Conservation (phyloP, 2,329 filamentous ascomycete species). For the Fusarium chuoi region DNA sequence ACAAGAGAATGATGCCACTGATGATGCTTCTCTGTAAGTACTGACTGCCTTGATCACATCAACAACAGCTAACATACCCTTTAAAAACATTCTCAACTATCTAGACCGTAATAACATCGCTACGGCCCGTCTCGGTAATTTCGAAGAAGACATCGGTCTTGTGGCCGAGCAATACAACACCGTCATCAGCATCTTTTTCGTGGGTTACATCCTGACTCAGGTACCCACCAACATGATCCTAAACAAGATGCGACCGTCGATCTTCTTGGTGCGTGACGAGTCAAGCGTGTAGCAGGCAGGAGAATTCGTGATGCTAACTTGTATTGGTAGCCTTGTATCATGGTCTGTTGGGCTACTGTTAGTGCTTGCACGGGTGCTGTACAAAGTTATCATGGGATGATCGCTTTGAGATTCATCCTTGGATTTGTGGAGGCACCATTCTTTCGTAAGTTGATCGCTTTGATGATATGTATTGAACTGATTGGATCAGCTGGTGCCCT, state of each 20-base stretch:
- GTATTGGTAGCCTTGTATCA: neutral
- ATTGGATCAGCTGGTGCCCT: neutral
- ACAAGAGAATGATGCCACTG: conserved; percentile 21
- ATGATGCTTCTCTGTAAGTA: conserved; percentile 13
- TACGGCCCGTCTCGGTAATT: conserved; percentile 14
- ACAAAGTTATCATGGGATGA: conserved; percentile 1
- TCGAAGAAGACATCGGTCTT: conserved; percentile 21
- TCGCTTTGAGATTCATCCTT: conserved; percentile 10
- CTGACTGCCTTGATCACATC: fast-evolving
- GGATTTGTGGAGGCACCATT: conserved; percentile 14
- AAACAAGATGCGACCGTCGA: conserved; percentile 62
- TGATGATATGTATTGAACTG: too few species aligned
- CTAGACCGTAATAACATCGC: conserved; percentile 27
- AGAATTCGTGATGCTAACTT: neutral
- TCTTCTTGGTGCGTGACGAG: conserved; percentile 44
- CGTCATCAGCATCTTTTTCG: conserved; percentile 60
- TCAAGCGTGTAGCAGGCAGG: neutral
- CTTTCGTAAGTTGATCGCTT: neutral
- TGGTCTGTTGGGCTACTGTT: conserved; percentile 10
- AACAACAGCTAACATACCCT: neutral
- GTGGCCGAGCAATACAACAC: conserved; percentile 16
- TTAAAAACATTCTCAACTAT: conserved; percentile 1
- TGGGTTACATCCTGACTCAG: conserved; percentile 62
- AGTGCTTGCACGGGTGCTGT: conserved; percentile 50
- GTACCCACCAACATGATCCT: conserved; percentile 62